A percentile compares a stretch with the other conserved stretches of the same genome.
phyloP scores from a whole-genome alignment of 2,329 filamentous ascomycete genomes.

The Graphium sp. region DNA sequence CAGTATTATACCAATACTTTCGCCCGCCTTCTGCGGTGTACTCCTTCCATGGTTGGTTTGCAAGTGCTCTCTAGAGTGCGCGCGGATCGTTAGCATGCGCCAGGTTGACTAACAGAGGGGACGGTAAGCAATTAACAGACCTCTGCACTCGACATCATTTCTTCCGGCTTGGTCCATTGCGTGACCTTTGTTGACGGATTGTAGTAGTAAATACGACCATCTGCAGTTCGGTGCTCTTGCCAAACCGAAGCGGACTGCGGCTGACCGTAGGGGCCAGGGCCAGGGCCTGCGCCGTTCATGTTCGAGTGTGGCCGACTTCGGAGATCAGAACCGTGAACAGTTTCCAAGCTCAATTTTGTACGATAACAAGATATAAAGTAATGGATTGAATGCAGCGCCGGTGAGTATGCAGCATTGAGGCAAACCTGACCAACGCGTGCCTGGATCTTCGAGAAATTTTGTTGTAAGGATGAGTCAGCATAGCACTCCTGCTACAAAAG shows the following conservation, averaged over 20 bases:
- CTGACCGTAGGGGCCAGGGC: slow-evolving; percentile 28
- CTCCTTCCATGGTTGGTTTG: slow-evolving; percentile 82
- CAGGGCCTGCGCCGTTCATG: slow-evolving; percentile 40
- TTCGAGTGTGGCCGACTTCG: slow-evolving; percentile 9
- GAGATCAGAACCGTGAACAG: no score
- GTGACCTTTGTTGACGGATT: slow-evolving; percentile 74
- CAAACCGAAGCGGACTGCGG: slow-evolving; percentile 46
- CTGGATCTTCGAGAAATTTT: no score
- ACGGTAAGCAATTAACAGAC: slow-evolving; percentile 21
- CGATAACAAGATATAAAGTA: no score
- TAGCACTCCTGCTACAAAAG: no score
- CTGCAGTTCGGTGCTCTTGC: slow-evolving; percentile 66
- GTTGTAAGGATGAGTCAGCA: no score
- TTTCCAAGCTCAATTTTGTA: no score
- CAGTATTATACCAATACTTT: slow-evolving; percentile 91
- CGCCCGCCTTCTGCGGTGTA: slow-evolving; percentile 74
- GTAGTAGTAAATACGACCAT: slow-evolving; percentile 84
- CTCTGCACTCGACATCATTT: slow-evolving; percentile 71
- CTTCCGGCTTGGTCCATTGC: slow-evolving; percentile 87
- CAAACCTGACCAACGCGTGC: no score
- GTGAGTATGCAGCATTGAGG: no score
- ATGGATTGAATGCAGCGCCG: no score
- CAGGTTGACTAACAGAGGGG: background rate
- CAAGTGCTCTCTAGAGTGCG: slow-evolving; percentile 57
- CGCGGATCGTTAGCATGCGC: no score